Base-by-base conservation (phyloP, 1,284 basidiomycete genomes). In the Omphalotus olearius region DNA sequence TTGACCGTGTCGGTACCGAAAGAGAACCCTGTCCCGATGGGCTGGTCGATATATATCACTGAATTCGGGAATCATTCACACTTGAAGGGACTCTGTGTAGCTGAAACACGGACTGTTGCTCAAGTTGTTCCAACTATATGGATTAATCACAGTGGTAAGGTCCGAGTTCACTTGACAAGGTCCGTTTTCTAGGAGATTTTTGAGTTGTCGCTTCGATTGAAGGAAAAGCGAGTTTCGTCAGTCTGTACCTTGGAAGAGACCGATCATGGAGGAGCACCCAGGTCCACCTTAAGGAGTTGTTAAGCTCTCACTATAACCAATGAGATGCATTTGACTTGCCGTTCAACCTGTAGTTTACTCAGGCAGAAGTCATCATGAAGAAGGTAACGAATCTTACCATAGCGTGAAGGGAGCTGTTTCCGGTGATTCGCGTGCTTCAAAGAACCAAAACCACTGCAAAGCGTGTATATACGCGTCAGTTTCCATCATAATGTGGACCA, bases 1-100 rank as follows among this genome's bases (percentile, higher is more conserved):
- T 75, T 76, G 17, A 72, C 73, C 0, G 73, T 71, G 50, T 80
- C 75, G 0, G 65, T 74, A 2, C 83, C 83, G 52, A 76, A 80
- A 4, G 82, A 85, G 62, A 85, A 85, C 2, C 83, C 83, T 4
- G 82, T 79, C 0, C 80, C 82, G 48, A 86, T 82, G 0, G 87
- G 87, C 63, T 90, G 86, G 63, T 88, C 86, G 47, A 89, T 81
- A 60, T 87, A 88, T 43, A 90, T 81, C 64, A 85, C 82, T 85
- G 51, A 20, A 6, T 17, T 7, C 18, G n/a, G 11, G 18, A 13
- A 20, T 5, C 10, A 23, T 47, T 16, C 17, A 38, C 7, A 18
- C 1, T 46, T 18, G 6, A 4, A 20, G 16, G 16, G 38, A 28
- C 5, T 18, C 5, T 16, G 6, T 28, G 23, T 14, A 20, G n/a